Evolutionary conservation across 805 yeast genomes (phyloP), one percentile per base, ranked within the genome.

Genomic region (Lipomyces orientalis): DNA sequence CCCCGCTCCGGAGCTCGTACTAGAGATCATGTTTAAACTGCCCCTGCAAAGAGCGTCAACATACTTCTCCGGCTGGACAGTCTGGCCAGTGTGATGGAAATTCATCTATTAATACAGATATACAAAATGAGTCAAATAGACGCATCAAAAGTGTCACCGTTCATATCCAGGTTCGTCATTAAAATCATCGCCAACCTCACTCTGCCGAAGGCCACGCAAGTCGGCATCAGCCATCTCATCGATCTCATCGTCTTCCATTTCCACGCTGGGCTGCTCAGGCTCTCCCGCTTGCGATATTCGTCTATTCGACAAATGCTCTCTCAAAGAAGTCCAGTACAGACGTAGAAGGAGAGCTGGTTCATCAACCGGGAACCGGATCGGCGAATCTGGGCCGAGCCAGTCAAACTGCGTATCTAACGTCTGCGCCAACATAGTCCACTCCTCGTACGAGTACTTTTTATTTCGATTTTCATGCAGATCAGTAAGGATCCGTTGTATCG

Each of bases 321-420:
- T 64, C 29, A 61, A 37, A 29, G 65, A 58, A 35, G 16, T 54
- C 68, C 68, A 65, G 39, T 65, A 65, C 22, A 65, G 39, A 19
- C 68, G 22, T 22, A 67, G 54, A 46, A 90, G 83, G 73, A 85
- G 90, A 65, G 86, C 85, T 0, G 93, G 87, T 75, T 91, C 93
- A 71, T 83, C 84, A 51, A 89, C 79, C 0, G 95, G 95, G 64
- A 84, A 85, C 57, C 89, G 81, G 54, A 91, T 78, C 0, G 97
- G 97, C 0, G 93, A 87, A 1, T 78, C 74, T 1, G 86, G 86
- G 7, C 89, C 82, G 1, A 91, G 71, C 97, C 97, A 91, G 74
- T 81, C 88, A 49, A 79, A 76, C 1, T 78, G 70, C 2, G 73
- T 51, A 25, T 76, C 79, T 8, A 82, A 69, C 16, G 81, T 71